Conservation (phyloP, 2,329 filamentous ascomycete genomes). For the Fusarium decemcellulare region DNA sequence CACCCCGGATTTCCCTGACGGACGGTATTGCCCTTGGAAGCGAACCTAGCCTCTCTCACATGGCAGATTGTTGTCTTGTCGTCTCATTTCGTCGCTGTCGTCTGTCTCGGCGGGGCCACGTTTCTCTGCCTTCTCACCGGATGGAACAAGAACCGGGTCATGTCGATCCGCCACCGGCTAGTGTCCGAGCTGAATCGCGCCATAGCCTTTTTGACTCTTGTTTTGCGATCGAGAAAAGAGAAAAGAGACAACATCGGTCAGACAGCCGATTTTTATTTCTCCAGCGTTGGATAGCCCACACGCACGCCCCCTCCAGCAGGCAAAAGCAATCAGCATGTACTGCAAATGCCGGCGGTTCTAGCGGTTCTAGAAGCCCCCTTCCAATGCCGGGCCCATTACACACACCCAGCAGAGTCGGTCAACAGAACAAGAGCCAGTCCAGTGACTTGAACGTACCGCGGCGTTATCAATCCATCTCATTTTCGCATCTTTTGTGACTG, state of each 20-base stretch:
- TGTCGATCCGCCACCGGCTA: constrained; percentile 12
- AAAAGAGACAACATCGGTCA: constrained; percentile 36
- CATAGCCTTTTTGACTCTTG: neutral
- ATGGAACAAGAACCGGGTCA: neutral
- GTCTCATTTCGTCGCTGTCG: too few species aligned
- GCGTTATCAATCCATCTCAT: neutral
- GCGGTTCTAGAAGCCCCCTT: constrained; percentile 26
- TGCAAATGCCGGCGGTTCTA: constrained; percentile 4
- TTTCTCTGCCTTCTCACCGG: too few species aligned
- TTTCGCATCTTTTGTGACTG: too few species aligned
- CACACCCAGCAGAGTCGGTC: too few species aligned
- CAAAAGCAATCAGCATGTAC: neutral
- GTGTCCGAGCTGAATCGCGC: constrained; percentile 10
- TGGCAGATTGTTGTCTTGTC: too few species aligned
- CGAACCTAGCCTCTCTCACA: too few species aligned
- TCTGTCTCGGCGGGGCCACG: neutral
- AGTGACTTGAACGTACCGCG: neutral
- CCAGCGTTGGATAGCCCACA: too few species aligned
- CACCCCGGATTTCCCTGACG: constrained; percentile 3
- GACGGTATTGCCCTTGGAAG: neutral
- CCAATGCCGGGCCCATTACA: too few species aligned
- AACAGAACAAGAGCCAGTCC: neutral
- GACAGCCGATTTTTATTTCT: neutral
- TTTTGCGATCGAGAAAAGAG: constrained; percentile 26
- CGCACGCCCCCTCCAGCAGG: too few species aligned